These are phyloP conservation scores for Kockiozyma suomiensis DNA, from an alignment of 805 yeast genomes.

Conservation along the genomic window DNA sequence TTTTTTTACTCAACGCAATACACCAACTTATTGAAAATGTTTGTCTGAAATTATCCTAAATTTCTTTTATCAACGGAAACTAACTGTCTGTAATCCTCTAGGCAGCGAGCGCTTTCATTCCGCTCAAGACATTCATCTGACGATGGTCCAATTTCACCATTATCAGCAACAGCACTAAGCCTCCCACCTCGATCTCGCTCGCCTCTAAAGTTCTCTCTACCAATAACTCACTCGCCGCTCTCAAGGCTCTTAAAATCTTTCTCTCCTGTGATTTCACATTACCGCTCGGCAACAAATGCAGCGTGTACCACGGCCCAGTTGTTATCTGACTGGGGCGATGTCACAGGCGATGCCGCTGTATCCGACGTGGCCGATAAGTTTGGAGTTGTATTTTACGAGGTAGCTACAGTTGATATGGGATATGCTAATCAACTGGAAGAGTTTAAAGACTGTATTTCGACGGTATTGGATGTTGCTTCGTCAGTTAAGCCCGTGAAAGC, in stretches of 20 bases:
- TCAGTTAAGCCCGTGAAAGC: conserved; percentile 84
- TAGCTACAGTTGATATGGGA: conserved; percentile 85
- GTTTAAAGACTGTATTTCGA: conserved; percentile 78
- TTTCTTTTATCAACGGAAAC: too few species aligned
- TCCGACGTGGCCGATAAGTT: conserved; percentile 84
- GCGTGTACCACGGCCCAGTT: conserved; percentile 20
- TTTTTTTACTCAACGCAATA: too few species aligned
- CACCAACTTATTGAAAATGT: too few species aligned
- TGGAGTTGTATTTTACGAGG: conserved; percentile 79
- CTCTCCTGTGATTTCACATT: conserved; percentile 4
- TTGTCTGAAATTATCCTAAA: neutral
- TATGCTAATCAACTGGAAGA: conserved; percentile 76
- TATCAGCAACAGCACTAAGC: conserved; percentile 1
- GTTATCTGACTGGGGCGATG: conserved; percentile 78
- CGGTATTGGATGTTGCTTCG: conserved; percentile 81
- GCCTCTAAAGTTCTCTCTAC: conserved; percentile 14
- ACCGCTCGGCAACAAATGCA: conserved; percentile 13
- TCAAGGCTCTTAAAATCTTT: conserved; percentile 25
- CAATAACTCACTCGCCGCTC: conserved; percentile 3
- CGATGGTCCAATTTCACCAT: conserved; percentile 15
- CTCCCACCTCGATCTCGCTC: conserved; percentile 12
- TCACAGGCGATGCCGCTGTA: conserved; percentile 75
- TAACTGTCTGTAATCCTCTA: neutral
- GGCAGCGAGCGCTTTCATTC: conserved; percentile 24
- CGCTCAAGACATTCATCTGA: conserved; percentile 18